Evolutionary conservation across 1,284 basidiomycete species (phyloP).

Genomic region (Termitomyces sp.): DNA sequence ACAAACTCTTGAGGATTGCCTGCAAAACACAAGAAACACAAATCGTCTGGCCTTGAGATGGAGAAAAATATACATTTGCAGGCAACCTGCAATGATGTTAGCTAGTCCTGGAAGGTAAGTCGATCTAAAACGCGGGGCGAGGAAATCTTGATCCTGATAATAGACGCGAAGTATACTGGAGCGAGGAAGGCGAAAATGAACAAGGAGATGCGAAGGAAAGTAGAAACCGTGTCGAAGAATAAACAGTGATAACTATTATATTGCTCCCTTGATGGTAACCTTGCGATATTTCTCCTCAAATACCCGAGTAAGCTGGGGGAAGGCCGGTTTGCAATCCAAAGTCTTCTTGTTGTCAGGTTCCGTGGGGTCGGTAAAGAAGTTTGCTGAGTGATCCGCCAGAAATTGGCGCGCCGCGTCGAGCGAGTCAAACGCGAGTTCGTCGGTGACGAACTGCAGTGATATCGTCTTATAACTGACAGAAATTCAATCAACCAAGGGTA

Average conservation of each 20-base stretch:
- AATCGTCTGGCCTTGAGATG: slow-evolving; percentile 5
- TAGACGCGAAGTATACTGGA: slow-evolving; percentile 4
- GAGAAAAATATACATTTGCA: slow-evolving; percentile 15
- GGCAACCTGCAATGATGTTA: slow-evolving; percentile 16
- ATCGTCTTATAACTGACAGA: slow-evolving; percentile 70
- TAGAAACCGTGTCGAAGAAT: slow-evolving; percentile 9
- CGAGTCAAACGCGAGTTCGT: slow-evolving; percentile 82
- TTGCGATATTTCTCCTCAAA: slow-evolving; percentile 76
- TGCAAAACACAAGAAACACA: slow-evolving; percentile 8
- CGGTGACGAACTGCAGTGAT: slow-evolving; percentile 71
- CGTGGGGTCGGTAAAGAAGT: slow-evolving; percentile 64
- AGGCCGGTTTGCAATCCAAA: slow-evolving; percentile 62
- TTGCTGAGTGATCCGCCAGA: slow-evolving; percentile 66
- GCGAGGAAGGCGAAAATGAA: slow-evolving; percentile 13
- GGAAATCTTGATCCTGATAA: slow-evolving; percentile 12
- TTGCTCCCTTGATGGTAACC: slow-evolving; percentile 69
- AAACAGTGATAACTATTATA: slow-evolving; percentile 28
- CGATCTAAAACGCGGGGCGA: slow-evolving; percentile 6
- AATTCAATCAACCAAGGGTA: background rate
- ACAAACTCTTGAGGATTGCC: slow-evolving; percentile 10
- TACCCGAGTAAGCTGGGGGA: slow-evolving; percentile 46
- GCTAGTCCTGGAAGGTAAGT: slow-evolving; percentile 2
- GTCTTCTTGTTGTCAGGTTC: slow-evolving; percentile 54
- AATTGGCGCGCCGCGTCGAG: slow-evolving; percentile 65
- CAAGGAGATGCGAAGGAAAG: slow-evolving; percentile 15